Evolutionary conservation across 2,329 filamentous ascomycete species (phyloP), one percentile per base, ranked within the genome.

Genomic region (Sclerotinia subarctica): DNA sequence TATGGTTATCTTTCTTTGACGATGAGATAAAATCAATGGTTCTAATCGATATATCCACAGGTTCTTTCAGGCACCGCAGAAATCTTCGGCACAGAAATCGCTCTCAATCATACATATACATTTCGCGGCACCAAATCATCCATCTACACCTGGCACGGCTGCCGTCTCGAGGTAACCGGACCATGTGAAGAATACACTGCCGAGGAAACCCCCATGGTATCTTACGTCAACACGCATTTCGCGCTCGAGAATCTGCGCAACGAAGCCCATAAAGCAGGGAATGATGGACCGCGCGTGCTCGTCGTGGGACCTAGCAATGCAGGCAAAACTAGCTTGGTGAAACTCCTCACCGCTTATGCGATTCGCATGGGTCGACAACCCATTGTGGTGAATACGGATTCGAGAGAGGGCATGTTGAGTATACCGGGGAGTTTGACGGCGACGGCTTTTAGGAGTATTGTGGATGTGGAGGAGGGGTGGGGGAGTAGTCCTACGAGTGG

Each of bases 51-150:
- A 29, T 10, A 29, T 84, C 63, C 78, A 79, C 51, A 93, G 81
- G 83, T 98, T 35, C 80, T 92, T 67, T 87, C 85, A 46, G 95
- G 95, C 70, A 93, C 90, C 1, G 95, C 94, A 60, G 95, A 99
- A 79, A 88, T 96, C 76, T 97, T 98, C 77, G 95, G 95, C 77
- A 94, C 94, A 67, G 95, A 99, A 81, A 90, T 99, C 54, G 93
- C 93, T 15, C 85, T 87, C 13, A 90, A 90, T 68, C 90, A 90
- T 64, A 84, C 86, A 13, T 98, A 98, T 81, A 89, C 84, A 44
- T 94, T 99, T 79, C 85, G 86, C 57, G 91, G 92, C 67, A 86
- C 86, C 73, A 96, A 96, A 81, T 91, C 91, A 68, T 94, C 94
- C 70, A 90, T 99, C 75, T 92, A 92, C 78, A 96, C 94, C 63